Conservation (phyloP, 2,329 filamentous ascomycete genomes). For the Zalaria obscura region DNA sequence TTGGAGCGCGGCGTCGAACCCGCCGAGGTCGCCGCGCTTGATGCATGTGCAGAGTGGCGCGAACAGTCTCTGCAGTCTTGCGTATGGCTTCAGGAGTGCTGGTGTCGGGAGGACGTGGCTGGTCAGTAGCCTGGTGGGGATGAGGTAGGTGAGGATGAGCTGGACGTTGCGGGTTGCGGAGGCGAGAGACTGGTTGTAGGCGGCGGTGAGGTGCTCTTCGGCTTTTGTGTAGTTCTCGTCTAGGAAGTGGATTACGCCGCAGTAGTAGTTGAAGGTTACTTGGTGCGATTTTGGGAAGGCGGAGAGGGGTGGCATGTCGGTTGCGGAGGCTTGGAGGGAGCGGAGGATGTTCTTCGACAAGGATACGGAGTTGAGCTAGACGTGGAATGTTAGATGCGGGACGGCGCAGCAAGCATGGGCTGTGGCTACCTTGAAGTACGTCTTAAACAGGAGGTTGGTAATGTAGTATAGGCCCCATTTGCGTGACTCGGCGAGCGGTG, state of each 20-base stretch:
- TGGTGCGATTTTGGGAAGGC: conserved; percentile 79
- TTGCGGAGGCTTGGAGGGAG: conserved; percentile 58
- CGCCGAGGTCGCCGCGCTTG: conserved; percentile 64
- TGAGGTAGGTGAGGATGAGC: conserved; percentile 87
- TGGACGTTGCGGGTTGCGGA: conserved; percentile 55
- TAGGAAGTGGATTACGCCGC: conserved; percentile 82
- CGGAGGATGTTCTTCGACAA: conserved; percentile 81
- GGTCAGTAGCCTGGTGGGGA: conserved; percentile 83
- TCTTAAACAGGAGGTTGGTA: conserved; percentile 93
- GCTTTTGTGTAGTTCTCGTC: conserved; percentile 85
- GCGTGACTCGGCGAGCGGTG: conserved; percentile 67
- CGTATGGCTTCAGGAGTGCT: conserved; percentile 58
- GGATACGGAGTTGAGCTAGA: conserved; percentile 65
- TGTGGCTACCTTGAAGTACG: conserved; percentile 66
- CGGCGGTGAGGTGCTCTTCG: conserved; percentile 64
- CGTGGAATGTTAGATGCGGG: neutral
- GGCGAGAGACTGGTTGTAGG: conserved; percentile 40
- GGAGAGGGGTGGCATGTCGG: conserved; percentile 66
- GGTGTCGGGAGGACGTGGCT: conserved; percentile 68
- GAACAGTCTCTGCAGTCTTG: conserved; percentile 64
- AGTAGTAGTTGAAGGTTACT: conserved; percentile 93
- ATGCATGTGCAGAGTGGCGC: conserved; percentile 66
- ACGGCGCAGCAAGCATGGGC: neutral
- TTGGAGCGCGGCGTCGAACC: conserved; percentile 70
- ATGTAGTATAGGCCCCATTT: conserved; percentile 98